Base-by-base conservation (phyloP, 768 basidiomycete genomes). In the Obba rivulosa region DNA sequence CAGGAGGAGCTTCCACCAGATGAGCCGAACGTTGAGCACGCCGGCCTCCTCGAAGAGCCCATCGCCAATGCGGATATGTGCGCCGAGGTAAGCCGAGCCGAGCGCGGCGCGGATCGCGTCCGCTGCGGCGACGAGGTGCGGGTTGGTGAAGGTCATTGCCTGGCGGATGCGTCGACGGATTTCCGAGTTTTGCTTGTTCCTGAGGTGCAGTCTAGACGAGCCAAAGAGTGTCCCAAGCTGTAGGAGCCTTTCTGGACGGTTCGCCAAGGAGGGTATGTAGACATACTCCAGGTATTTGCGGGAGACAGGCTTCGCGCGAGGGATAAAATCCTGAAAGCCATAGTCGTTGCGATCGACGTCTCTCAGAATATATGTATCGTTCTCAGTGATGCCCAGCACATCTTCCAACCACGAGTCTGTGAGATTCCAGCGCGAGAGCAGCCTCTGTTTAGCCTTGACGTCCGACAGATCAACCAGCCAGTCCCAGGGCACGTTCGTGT, bases 171-270 rank as follows among this genome's bases (percentile, higher is more conserved):
- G 55, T 5, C 67, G 60, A 2, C 81, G 78, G 22, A 79, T 57
- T 13, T 58, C 62, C 42, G 69, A 58, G 53, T 79, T 74, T 13
- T 57, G 57, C 8, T 58, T 54, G 23, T 68, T 57, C 18, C 66
- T 70, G 0, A 88, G 69, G 20, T 75, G 72, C 2, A 91, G 66
- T 8, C 90, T 77, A 2, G 81, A 80, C 1, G 86, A 83, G 4
- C 87, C 87, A 65, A 91, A 91, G 1, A 91, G 73, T 0, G 83
- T 81, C 8, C 89, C 89, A 13, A 92, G 58, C 48, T 84, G 79
- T 14, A 92, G 58, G 22, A 91, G 74, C 8, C 73, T 77, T 49
- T 78, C 68, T 3, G 58, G 56, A 18, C 67, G 61, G 23, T 58
- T 45, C 3, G 67, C 67, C n/a, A 81, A 69, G 1, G 67, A 60